Percentiles rank a stretch among this genome's conserved stretches.
Evolutionary conservation across 306 rosid species (phyloP).

Genomic region (Trifolium fragiferum): DNA sequence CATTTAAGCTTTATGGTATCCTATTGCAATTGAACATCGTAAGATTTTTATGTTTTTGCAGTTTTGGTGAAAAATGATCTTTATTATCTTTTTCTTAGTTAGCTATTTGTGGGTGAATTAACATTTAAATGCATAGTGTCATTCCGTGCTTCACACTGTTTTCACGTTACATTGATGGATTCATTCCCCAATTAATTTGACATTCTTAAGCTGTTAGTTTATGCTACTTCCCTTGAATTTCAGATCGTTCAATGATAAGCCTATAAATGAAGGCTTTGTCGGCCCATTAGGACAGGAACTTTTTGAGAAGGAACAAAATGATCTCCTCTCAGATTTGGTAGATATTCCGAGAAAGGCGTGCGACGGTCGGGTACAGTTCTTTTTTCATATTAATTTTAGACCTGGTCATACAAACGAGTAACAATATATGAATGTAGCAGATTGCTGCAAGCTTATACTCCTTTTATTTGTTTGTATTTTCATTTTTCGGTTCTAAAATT

Average conservation of each 20-base stretch:
- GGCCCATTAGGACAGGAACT: conserved; percentile 85
- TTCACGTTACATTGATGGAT: conserved; percentile 10
- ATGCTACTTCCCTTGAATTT: conserved; percentile 7
- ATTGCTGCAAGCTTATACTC: conserved; percentile 11
- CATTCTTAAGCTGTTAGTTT: conserved; percentile 26
- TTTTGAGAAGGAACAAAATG: conserved; percentile 85
- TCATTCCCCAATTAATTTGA: conserved; percentile 15
- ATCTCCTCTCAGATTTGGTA: conserved; percentile 80
- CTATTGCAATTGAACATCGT: neutral
- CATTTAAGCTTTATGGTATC: neutral
- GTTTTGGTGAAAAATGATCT: conserved; percentile 23
- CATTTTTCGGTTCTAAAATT: conserved; percentile 6
- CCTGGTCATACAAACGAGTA: conserved; percentile 2
- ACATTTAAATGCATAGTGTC: conserved; percentile 14
- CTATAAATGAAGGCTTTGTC: conserved; percentile 59
- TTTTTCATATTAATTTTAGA: conserved; percentile 13
- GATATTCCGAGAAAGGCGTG: conserved; percentile 96
- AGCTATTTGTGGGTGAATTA: neutral
- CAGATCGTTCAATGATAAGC: conserved; percentile 91
- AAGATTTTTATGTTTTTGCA: neutral
- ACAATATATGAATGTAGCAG: conserved; percentile 11
- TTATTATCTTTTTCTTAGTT: conserved; percentile 8
- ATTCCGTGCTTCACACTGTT: conserved; percentile 18
- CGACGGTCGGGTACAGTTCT: conserved; percentile 74
- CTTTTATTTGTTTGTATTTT: conserved; percentile 18